Percentiles rank a stretch among this genome's conserved stretches.
These are phyloP conservation scores for Peronospora destructor DNA, from an alignment of 352 stramenopile species.

Conservation along the genomic window DNA sequence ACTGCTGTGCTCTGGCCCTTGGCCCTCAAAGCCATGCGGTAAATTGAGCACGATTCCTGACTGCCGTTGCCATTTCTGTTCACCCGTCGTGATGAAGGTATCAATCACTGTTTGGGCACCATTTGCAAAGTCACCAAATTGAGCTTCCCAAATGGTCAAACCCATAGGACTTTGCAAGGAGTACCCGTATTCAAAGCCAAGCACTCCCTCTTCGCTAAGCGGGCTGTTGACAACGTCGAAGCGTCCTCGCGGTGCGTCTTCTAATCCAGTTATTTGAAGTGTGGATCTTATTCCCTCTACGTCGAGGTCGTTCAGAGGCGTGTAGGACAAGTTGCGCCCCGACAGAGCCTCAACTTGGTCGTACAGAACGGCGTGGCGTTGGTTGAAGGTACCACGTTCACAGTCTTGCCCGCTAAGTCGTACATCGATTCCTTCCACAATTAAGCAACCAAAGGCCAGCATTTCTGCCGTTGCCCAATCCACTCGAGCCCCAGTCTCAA, in stretches of 20 bases:
- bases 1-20: slow-evolving; percentile 81
- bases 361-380: slow-evolving; percentile 85
- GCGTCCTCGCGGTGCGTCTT: slow-evolving; percentile 33
- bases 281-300: slow-evolving; percentile 39
- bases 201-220: slow-evolving; percentile 75
- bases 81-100: slow-evolving; percentile 74
- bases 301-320: slow-evolving; percentile 87
- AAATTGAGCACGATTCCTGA: slow-evolving; percentile 73
- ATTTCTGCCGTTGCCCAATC: slow-evolving; percentile 87
- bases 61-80: slow-evolving; percentile 89
- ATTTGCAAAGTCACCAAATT: slow-evolving; percentile 88
- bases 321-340: slow-evolving; percentile 87
- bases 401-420: slow-evolving; percentile 85
- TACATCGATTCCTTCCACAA: slow-evolving; percentile 81
- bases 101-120: slow-evolving; percentile 86
- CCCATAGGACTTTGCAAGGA: slow-evolving; percentile 64
- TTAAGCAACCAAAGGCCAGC: slow-evolving; percentile 77
- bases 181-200: slow-evolving; percentile 87
- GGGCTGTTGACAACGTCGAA: slow-evolving; percentile 82
- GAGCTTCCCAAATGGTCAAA: slow-evolving; percentile 89
- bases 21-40: slow-evolving; percentile 82
- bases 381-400: slow-evolving; percentile 87
- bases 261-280: slow-evolving; percentile 33
- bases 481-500: slow-evolving; percentile 75
- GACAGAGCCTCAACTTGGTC: slow-evolving; percentile 78